A percentile compares a stretch with the other conserved stretches of the same genome.
These are phyloP conservation scores for Moesziomyces sp. DNA, from an alignment of 1,284 basidiomycete species.

Conservation along the genomic window DNA sequence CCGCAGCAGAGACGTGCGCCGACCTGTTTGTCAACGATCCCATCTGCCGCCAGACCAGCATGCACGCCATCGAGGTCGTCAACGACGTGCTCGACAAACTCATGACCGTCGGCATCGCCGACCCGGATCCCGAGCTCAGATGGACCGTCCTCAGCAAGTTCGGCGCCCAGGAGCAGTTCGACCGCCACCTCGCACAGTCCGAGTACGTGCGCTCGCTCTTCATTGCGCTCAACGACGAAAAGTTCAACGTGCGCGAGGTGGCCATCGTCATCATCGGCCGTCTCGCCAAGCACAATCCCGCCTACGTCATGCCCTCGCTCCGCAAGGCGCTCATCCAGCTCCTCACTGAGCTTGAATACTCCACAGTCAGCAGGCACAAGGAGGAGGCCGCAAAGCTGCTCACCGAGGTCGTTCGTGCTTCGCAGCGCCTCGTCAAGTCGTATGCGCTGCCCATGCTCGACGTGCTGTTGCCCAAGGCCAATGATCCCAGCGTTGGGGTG, in stretches of 20 bases:
- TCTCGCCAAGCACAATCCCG: conserved; percentile 93
- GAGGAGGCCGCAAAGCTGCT: conserved; percentile 71
- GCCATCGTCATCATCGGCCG: conserved; percentile 93
- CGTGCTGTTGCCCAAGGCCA: conserved; percentile 87
- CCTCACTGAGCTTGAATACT: conserved; percentile 96
- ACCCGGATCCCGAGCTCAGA: conserved; percentile 73
- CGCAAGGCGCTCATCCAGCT: conserved; percentile 96
- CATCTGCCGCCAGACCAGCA: conserved; percentile 94
- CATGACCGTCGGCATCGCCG: conserved; percentile 94
- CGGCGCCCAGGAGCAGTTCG: conserved; percentile 92
- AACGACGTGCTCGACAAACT: conserved; percentile 98
- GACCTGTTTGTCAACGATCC: conserved; percentile 89
- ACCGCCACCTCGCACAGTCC: conserved; percentile 97
- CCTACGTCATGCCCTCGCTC: conserved; percentile 97
- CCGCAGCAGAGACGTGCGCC: conserved; percentile 92
- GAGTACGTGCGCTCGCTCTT: conserved; percentile 97
- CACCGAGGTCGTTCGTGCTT: conserved; percentile 72
- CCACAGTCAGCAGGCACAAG: conserved; percentile 81
- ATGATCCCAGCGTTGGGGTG: conserved; percentile 85
- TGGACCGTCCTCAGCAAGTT: conserved; percentile 80
- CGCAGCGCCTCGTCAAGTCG: conserved; percentile 92
- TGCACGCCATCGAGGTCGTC: conserved; percentile 95
- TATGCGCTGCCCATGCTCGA: conserved; percentile 96
- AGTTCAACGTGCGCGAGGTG: conserved; percentile 89
- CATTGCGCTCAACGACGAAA: conserved; percentile 97